Percentiles rank a stretch among this genome's conserved stretches.
Conservation (phyloP, 1,284 basidiomycete species). For the Gastroboletus turbinatus region DNA sequence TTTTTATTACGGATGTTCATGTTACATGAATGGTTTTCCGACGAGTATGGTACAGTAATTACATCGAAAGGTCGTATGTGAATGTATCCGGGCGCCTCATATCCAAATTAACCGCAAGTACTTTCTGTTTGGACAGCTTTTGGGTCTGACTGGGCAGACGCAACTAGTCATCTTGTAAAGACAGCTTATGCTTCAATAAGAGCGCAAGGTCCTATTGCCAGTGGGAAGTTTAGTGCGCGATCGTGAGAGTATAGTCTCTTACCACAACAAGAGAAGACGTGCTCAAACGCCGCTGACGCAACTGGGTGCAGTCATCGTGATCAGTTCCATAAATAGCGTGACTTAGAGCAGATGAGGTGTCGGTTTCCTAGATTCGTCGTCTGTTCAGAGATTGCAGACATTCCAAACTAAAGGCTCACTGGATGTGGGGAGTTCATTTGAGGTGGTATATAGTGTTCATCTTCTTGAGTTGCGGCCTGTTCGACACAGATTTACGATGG, state of each 20-base stretch:
- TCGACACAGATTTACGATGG: slow-evolving; percentile 1
- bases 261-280: slow-evolving; percentile 27
- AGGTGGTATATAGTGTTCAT: not conserved
- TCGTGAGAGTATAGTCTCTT: slow-evolving; percentile 4
- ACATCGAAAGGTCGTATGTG: not conserved
- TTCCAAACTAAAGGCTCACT: slow-evolving; percentile 7
- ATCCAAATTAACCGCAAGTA: not conserved
- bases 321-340: slow-evolving; percentile 13
- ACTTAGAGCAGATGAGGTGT: not conserved
- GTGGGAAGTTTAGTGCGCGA: slow-evolving; percentile 1
- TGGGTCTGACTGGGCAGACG: not conserved
- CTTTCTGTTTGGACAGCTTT: not conserved
- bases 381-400: not conserved
- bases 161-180: not conserved
- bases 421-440: not conserved
- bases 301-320: not conserved
- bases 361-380: slow-evolving; percentile 13
- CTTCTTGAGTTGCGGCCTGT: slow-evolving; percentile 6
- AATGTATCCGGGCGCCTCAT: not conserved
- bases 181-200: slow-evolving; percentile 4
- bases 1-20: not conserved
- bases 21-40: not conserved
- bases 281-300: slow-evolving; percentile 18
- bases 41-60: not conserved
- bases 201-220: slow-evolving; percentile 28